These are phyloP conservation scores for Phytophthora fragariae DNA, from an alignment of 352 stramenopile species.

Conservation along the genomic window DNA sequence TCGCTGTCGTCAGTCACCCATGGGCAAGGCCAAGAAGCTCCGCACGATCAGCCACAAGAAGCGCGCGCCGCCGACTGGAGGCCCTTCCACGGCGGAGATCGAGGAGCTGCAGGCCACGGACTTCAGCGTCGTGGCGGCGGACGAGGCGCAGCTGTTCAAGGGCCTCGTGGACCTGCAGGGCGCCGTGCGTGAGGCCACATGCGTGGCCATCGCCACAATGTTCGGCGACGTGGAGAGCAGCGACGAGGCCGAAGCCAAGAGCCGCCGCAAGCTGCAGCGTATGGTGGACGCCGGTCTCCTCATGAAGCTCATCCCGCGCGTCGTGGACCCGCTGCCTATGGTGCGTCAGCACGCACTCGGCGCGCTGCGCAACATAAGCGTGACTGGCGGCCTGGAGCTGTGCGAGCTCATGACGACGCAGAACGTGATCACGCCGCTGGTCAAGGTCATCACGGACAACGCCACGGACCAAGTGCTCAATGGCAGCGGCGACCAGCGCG, in stretches of 20 bases:
- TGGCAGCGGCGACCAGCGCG: conserved; percentile 67
- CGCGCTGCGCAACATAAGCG: conserved; percentile 88
- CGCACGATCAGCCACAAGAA: conserved; percentile 89
- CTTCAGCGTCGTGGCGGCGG: conserved; percentile 51
- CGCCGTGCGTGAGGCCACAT: conserved; percentile 87
- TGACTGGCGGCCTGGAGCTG: conserved; percentile 84
- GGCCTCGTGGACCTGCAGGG: conserved; percentile 78
- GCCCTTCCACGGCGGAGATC: conserved; percentile 62
- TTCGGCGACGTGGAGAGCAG: conserved; percentile 70
- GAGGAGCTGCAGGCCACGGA: conserved; percentile 59
- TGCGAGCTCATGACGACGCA: conserved; percentile 83
- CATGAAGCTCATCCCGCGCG: conserved; percentile 83
- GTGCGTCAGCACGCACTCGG: conserved; percentile 85
- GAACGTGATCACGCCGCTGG: conserved; percentile 80
- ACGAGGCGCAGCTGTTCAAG: conserved; percentile 78
- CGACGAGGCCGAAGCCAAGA: conserved; percentile 62
- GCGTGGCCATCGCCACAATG: conserved; percentile 85
- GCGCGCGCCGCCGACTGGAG: conserved; percentile 65
- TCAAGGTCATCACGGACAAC: conserved; percentile 75
- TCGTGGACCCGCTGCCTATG: conserved; percentile 86
- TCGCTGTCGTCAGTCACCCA: conserved; percentile 19
- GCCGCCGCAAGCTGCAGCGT: conserved; percentile 70
- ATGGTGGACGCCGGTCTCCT: conserved; percentile 85
- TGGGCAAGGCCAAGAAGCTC: conserved; percentile 91
- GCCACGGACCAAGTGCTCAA: conserved; percentile 63